These are phyloP conservation scores for Lyophyllum shimeji DNA, from an alignment of 768 basidiomycete species.

Conservation along the genomic window DNA sequence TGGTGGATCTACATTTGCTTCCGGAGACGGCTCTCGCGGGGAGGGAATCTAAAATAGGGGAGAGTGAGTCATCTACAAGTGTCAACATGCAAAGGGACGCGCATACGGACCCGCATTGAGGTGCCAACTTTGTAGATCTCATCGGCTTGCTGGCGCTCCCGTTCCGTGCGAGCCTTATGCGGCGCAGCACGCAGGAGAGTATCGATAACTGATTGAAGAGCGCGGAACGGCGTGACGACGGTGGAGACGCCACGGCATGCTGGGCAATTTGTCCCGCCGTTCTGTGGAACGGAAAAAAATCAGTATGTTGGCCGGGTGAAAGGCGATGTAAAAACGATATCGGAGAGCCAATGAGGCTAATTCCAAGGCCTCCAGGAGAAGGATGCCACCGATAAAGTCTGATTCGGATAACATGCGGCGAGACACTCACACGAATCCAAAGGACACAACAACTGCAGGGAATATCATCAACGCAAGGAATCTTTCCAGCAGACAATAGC, in stretches of 20 bases:
- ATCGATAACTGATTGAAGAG: constrained; percentile 72
- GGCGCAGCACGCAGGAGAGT: constrained; percentile 71
- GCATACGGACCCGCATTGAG: constrained; percentile 53
- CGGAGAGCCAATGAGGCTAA: background rate
- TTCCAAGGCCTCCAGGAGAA: background rate
- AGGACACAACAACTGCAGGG: constrained; percentile 68
- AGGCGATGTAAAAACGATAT: background rate
- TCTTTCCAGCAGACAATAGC: background rate
- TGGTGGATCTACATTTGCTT: constrained; percentile 66
- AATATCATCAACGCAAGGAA: background rate
- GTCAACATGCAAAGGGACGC: constrained; percentile 3
- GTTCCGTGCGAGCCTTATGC: constrained; percentile 60
- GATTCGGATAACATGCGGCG: constrained; percentile 11
- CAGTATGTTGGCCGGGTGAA: constrained; percentile 3
- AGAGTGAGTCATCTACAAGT: constrained; percentile 13
- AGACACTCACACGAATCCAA: constrained; percentile 76
- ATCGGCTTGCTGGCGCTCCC: constrained; percentile 80
- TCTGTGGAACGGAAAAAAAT: constrained; percentile 42
- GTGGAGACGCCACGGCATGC: constrained; percentile 74
- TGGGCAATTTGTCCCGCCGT: constrained; percentile 83
- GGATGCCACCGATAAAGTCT: constrained; percentile 10
- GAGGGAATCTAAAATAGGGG: constrained; percentile 59
- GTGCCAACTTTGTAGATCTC: constrained; percentile 68
- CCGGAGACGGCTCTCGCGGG: constrained; percentile 74
- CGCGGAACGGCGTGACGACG: constrained; percentile 69